Evolutionary conservation across 176 grass and related monocot genomes (phyloP).

Genomic region (Triticum timopheevii): DNA sequence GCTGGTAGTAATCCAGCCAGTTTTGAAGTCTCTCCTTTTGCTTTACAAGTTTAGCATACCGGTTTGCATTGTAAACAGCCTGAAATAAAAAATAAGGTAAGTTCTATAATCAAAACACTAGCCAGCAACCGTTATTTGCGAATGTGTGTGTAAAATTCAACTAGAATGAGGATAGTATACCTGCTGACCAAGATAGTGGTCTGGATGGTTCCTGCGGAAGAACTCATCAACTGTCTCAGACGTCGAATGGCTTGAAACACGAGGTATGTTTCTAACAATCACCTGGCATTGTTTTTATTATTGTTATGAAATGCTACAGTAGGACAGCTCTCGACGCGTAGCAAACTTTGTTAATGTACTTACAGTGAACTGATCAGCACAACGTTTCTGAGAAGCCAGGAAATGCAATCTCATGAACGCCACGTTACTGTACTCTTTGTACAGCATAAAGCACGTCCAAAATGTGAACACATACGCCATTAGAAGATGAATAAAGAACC

Average conservation of each 20-base stretch:
- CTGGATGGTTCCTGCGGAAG: constrained; percentile 87
- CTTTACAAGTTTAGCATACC: constrained; percentile 77
- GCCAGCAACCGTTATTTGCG: background rate
- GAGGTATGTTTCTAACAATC: constrained; percentile 89
- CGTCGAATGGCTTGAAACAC: constrained; percentile 66
- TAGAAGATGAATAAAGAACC: constrained; percentile 91
- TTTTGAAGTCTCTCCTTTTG: constrained; percentile 81
- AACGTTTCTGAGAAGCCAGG: constrained; percentile 80
- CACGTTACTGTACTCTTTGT: constrained; percentile 91
- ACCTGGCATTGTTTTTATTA: constrained; percentile 50
- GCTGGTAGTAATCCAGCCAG: constrained; percentile 91
- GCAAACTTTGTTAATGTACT: constrained; percentile 36
- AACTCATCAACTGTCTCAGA: constrained; percentile 91
- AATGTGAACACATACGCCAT: constrained; percentile 93
- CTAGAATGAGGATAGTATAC: constrained; percentile 25
- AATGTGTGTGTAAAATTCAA: background rate
- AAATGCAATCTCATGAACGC: constrained; percentile 98
- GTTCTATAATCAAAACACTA: background rate
- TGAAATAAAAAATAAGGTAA: constrained; percentile 28
- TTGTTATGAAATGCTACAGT: background rate
- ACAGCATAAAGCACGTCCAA: constrained; percentile 82
- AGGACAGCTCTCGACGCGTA: background rate
- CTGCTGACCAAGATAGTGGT: constrained; percentile 96
- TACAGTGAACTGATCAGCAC: constrained; percentile 92
- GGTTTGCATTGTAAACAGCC: constrained; percentile 98